A percentile compares a stretch with the other conserved stretches of the same genome.
phyloP scores from a whole-genome alignment of 495 filamentous ascomycete genomes.

The Acidiella bohemica region DNA sequence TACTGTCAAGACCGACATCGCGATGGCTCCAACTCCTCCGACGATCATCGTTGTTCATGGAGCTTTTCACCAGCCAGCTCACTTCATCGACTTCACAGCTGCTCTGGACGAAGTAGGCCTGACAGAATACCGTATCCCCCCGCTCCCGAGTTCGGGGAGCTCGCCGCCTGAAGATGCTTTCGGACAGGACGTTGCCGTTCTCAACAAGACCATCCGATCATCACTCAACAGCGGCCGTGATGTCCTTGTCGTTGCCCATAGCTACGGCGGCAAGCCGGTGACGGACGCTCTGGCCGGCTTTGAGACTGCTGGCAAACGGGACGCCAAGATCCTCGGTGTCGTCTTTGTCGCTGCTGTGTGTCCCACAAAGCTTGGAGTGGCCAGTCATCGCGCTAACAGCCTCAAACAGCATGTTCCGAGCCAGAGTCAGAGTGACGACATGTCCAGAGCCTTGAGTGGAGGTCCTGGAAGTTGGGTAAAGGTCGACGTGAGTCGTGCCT shows the following conservation, averaged over 20 bases:
- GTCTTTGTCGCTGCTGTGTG: slow-evolving; percentile 1
- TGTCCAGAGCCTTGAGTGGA: background rate
- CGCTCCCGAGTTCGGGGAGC: background rate
- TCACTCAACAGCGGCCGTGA: slow-evolving; percentile 3
- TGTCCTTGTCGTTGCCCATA: background rate
- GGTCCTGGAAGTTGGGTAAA: background rate
- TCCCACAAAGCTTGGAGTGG: too few relatives aligned
- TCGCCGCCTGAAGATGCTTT: slow-evolving; percentile 3
- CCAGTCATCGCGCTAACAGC: too few relatives aligned
- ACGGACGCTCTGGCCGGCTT: background rate
- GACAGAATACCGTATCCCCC: slow-evolving; percentile 5
- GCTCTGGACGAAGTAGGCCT: background rate
- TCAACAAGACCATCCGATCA: slow-evolving; percentile 1
- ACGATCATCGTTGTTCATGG: slow-evolving; percentile 1
- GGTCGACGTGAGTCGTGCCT: background rate
- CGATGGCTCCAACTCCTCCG: slow-evolving; percentile 1
- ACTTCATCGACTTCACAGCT: slow-evolving; percentile 6
- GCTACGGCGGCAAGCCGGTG: slow-evolving; percentile 3
- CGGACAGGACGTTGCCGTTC: slow-evolving; percentile 1
- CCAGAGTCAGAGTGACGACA: background rate
- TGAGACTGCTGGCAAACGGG: background rate
- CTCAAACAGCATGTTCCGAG: too few relatives aligned
- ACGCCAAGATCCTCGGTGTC: slow-evolving; percentile 2
- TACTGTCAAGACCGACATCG: too few relatives aligned
- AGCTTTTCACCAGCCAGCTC: slow-evolving; percentile 4